Evolutionary conservation across 176 grass and related monocot species (phyloP), one percentile per base, ranked within the genome.

Genomic region (Triticum aestivum): DNA sequence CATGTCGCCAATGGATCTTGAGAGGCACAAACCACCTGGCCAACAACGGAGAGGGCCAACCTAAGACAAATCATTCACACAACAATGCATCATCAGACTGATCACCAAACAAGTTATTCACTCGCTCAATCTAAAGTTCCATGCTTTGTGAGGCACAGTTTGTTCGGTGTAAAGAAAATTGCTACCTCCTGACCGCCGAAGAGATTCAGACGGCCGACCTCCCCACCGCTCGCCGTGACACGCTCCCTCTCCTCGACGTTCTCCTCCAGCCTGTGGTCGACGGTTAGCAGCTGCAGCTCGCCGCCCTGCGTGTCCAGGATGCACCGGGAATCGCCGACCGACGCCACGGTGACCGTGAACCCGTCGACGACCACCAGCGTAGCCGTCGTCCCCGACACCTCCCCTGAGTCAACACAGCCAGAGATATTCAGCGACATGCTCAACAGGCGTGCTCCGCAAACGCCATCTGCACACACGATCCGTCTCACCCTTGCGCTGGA

Each of bases 21-120:
- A 99, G 58, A 99, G 88, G 87, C 97, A 99, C 70, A 99, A 77
- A n/a, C 97, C 97, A 87, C 97, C 94, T 23, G 97, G 97, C 97
- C 97, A 99, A 85, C 97, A 96, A 33, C 97, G 88, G 23, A 99
- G 97, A 61, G 97, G 97, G 29, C 97, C 97, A 9, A 99, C 90
- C 96, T 98, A 44, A 78, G 45, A 56, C 38, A 26, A 76, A 84
- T 66, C 51, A 79, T 65, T 56, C 11, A 73, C 37, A 61, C 14
- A 63, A 20, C 3, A 86, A 62, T 17, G 76, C 20, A 80, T 85
- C 37, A 47, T 52, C 30, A 45, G 76, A 84, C 77, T 11, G 65
- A 24, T 61, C 5, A 2, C 44, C 71, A 65, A 62, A 18, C 2
- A 21, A 41, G 8, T 38, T 21, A 4, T 38, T 73, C 26, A 51